Base-by-base conservation (phyloP, 495 filamentous ascomycete species). In the Penicillium argentinense region DNA sequence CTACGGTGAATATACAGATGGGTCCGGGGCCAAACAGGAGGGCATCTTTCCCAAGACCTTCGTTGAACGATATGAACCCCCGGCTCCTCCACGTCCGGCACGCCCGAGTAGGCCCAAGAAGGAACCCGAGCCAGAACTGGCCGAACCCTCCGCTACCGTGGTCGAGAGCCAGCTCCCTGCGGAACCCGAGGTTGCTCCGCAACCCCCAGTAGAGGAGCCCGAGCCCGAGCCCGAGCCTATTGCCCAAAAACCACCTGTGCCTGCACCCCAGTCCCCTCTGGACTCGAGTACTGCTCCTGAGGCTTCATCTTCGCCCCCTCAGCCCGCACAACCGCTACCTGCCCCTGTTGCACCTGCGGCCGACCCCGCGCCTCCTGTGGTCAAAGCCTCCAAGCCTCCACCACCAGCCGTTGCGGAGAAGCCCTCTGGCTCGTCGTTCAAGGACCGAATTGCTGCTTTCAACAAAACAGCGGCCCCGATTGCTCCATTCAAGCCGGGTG, bases 41-140 rank as follows among this genome's bases (percentile, higher is more conserved):
- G 93, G 93, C 25, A 87, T 98, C 45, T 98, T 98, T 71, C 93
- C 93, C 11, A 86, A 83, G 60, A 98, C 97, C 70, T 98, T 98
- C 56, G 95, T 98, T 41, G 92, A 98, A 67, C 84, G 85, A 63
- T 95, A 88, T 63, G 90, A 96, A 53, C 93, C 95, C 18, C 87
- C 85, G 49, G 85, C 90, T 47, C 93, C 93, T 44, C 89, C 91
- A 24, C 83, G 93, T 30, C 93, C 93, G 33, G 74, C 81, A 13
- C 81, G 93, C 46, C 70, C 76, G 3, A 72, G 70, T 16, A 84
- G 88, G 32, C 75, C 82, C 39, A 96, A 86, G 74, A 91, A 82
- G 65, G 89, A 95, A 49, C 48, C 73, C 28, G 73, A 75, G 38
- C 64, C 72, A 22, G 69, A 66, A 25, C 48, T 69, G 30, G 63